Evolutionary conservation across 257 asterid genomes (phyloP).

Genomic region (Orobanche coerulescens): DNA sequence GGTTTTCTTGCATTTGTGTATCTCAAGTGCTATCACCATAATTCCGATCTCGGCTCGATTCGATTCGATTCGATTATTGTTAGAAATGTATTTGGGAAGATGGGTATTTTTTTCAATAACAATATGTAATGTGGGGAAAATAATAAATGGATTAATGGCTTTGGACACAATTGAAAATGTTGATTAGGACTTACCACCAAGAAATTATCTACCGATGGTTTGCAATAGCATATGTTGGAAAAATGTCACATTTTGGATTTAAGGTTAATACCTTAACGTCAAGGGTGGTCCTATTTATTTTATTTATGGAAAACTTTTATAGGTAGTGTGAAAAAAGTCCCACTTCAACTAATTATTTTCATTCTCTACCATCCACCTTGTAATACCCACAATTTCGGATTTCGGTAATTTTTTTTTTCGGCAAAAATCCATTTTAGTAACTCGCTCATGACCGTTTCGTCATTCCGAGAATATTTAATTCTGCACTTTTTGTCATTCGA

Average conservation of each 20-base stretch:
- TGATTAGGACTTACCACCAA: slow-evolving; percentile 23
- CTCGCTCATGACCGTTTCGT: too few species aligned
- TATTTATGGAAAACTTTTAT: too few species aligned
- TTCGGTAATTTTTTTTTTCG: too few species aligned
- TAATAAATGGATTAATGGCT: too few species aligned
- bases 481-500: too few species aligned
- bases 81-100: not conserved
- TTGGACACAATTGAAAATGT: not conserved
- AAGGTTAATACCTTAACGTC: slow-evolving; percentile 19
- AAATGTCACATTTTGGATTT: slow-evolving; percentile 14
- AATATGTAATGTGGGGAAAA: too few species aligned
- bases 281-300: too few species aligned
- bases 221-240: slow-evolving; percentile 9
- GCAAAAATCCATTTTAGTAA: too few species aligned
- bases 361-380: slow-evolving; percentile 11
- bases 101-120: not conserved
- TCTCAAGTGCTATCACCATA: slow-evolving; percentile 6
- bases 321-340: too few species aligned
- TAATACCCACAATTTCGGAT: too few species aligned
- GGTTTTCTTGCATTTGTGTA: not conserved
- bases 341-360: slow-evolving; percentile 14
- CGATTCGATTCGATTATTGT: not conserved
- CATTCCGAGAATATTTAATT: too few species aligned
- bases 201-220: not conserved
- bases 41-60: not conserved